These are phyloP conservation scores for Cladophialophora yegresii DNA, from an alignment of 2,329 filamentous ascomycete genomes.

Conservation along the genomic window DNA sequence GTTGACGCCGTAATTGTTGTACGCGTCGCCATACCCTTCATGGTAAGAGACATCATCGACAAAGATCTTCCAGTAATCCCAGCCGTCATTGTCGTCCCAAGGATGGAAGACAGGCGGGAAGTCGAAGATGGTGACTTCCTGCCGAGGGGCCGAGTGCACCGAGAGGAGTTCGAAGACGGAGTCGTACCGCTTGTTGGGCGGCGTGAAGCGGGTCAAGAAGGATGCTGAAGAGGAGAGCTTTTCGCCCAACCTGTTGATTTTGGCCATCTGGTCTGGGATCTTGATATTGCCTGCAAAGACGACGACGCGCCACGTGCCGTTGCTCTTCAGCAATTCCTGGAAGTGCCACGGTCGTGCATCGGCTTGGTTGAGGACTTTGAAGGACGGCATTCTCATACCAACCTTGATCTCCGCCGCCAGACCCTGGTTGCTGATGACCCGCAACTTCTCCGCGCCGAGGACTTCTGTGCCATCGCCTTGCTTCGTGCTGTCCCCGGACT, in stretches of 20 bases:
- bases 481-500: constrained; percentile 48
- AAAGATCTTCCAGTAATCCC: constrained; percentile 61
- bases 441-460: constrained; percentile 33
- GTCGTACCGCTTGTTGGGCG: constrained; percentile 45
- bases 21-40: constrained; percentile 54
- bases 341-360: constrained; percentile 47
- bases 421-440: constrained; percentile 24
- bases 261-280: constrained; percentile 22
- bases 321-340: constrained; percentile 42
- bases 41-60: constrained; percentile 58
- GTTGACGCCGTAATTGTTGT: constrained; percentile 60
- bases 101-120: constrained; percentile 55
- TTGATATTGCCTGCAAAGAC: constrained; percentile 64
- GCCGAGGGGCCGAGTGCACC: constrained; percentile 58
- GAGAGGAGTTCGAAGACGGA: constrained; percentile 62
- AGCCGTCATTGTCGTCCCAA: constrained; percentile 52
- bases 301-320: constrained; percentile 45
- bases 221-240: constrained; percentile 43
- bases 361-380: constrained; percentile 43
- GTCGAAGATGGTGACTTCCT: constrained; percentile 54
- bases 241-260: constrained; percentile 52
- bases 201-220: constrained; percentile 53
- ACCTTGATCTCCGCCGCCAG: constrained; percentile 39
- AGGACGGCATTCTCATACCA: constrained; percentile 42
- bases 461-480: constrained; percentile 55